These are phyloP conservation scores for Colletotrichum sp. DNA, from an alignment of 2,329 filamentous ascomycete species.

Conservation along the genomic window DNA sequence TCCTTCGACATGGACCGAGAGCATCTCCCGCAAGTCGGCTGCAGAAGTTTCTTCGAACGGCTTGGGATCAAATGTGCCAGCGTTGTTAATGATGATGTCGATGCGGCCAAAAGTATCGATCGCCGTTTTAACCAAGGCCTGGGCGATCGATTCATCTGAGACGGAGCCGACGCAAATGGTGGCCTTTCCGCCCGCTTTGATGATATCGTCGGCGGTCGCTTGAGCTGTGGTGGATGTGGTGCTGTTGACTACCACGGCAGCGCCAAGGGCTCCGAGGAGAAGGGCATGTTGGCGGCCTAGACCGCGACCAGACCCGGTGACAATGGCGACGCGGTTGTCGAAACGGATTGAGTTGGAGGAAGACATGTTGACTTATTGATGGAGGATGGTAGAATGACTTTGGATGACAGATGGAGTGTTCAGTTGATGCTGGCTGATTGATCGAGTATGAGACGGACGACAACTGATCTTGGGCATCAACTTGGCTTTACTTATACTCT, in stretches of 20 bases:
- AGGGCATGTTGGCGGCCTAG: constrained; percentile 27
- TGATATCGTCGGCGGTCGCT: neutral
- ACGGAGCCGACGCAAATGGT: neutral
- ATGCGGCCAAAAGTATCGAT: neutral
- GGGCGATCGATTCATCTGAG: neutral
- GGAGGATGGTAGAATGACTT: neutral
- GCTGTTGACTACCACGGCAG: constrained; percentile 23
- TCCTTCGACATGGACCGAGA: neutral
- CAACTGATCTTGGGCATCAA: neutral
- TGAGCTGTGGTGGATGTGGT: neutral
- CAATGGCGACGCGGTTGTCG: constrained; percentile 19
- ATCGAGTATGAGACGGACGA: neutral
- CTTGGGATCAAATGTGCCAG: neutral
- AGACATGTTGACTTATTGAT: neutral
- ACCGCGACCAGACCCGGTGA: constrained; percentile 26
- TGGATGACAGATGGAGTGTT: neutral
- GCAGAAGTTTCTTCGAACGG: neutral
- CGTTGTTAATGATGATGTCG: constrained; percentile 4
- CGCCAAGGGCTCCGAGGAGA: constrained; percentile 20
- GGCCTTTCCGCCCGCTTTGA: neutral
- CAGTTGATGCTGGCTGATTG: neutral
- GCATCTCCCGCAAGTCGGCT: neutral
- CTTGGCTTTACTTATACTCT: neutral
- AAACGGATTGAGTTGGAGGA: neutral
- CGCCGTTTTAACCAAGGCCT: neutral